phyloP scores from a whole-genome alignment of 169 alveolate species.

The Eimeria tenella region DNA sequence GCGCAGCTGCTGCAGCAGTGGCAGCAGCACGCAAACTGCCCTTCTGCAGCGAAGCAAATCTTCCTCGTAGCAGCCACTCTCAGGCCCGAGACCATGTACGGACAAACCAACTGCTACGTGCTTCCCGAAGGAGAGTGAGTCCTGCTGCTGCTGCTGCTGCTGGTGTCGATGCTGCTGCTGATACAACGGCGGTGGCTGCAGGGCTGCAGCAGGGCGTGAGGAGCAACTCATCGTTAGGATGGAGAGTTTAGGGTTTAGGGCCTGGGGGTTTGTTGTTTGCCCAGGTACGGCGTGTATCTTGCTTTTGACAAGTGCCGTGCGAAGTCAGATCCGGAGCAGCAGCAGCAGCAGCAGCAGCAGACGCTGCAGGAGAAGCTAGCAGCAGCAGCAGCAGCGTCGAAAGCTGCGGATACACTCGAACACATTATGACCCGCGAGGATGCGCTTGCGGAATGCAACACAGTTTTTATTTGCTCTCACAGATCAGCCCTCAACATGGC shows the following conservation, averaged over 20 bases:
- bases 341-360: constrained; percentile 46
- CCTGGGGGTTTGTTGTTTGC: neutral
- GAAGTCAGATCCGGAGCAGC: constrained; percentile 3
- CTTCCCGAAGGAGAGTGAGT: constrained; percentile 96
- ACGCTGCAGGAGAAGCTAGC: constrained; percentile 54
- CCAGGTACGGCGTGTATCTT: constrained; percentile 78
- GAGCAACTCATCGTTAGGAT: neutral
- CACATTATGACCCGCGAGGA: constrained; percentile 79
- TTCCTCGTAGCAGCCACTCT: constrained; percentile 98
- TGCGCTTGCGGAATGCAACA: constrained; percentile 68
- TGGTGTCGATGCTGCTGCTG: constrained; percentile 4
- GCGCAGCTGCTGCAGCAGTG: constrained; percentile 26
- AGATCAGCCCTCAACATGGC: constrained; percentile 95
- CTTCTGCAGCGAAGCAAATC: constrained; percentile 82
- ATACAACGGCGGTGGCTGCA: neutral
- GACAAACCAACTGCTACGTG: constrained; percentile 98
- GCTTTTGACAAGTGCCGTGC: constrained; percentile 10
- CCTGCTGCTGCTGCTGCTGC: constrained; percentile 34
- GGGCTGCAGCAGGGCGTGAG: neutral
- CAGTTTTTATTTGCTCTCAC: constrained; percentile 86
- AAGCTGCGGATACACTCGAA: constrained; percentile 45
- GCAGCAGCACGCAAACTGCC: neutral
- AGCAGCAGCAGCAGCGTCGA: constrained; percentile 68
- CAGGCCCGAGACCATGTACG: constrained; percentile 99
- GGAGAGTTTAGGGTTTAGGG: constrained; percentile 19